Evolutionary conservation across 257 asterid species (phyloP), one percentile per base, ranked within the genome.

Genomic region (Capsicum chinense): DNA sequence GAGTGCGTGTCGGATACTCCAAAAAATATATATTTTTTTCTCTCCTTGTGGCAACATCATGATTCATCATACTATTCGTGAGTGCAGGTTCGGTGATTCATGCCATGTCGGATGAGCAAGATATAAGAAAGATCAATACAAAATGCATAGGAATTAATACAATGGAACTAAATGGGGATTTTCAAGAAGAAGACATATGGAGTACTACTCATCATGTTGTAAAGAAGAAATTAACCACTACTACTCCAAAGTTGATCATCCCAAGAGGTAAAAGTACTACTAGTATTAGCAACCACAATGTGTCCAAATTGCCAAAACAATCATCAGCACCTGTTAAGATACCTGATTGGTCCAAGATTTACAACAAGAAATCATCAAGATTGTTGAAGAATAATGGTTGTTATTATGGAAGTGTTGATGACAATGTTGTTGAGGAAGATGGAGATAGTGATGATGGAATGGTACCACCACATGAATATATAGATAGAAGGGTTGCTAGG

Each of bases 151-250:
- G 73, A 60, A 42, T 26, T 26, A 26, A 80, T 9, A 5, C 13
- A 17, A 50, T 67, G 56, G 59, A 80, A 17, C 17, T 17, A 0
- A 33, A 79, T 79, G 83, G 50, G 60, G 48, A 80, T 47, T 44
- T 80, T 42, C 74, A 80, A 37, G 74, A 60, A 80, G 73, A 80
- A 17, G 83, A 80, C 2, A 66, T 57, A 57, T 35, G 82, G 82
- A 58, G 11, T 26, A 26, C 33, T 26, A 26, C 33, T 78, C 37
- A 14, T 21, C 63, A 50, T 33, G 39, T 48, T 3, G 33, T 26
- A 54, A 79, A 37, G 26, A 68, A 19, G 76, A 68, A 37, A 68
- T 6, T 68, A 68, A 1, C 76, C 52, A 67, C 21, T 14, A 3
- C 76, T 37, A 3, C 76, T 37, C 52, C 76, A 68, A 39, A 15